phyloP scores from a whole-genome alignment of 805 yeast species.

The Metschnikowia koreensis region DNA sequence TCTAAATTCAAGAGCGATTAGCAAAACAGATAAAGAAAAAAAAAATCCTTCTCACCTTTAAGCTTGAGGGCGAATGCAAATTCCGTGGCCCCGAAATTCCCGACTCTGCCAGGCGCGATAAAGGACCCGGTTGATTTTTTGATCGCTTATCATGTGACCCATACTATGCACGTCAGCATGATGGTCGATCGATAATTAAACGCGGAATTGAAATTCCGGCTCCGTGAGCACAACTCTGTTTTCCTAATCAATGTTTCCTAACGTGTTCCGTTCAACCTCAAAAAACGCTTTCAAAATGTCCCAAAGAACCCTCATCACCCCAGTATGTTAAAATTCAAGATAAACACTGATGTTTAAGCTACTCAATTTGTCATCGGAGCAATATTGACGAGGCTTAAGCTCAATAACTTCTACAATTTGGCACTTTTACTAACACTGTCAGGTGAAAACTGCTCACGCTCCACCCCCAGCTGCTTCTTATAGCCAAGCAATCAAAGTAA shows the following conservation, averaged over 20 bases:
- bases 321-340: constrained; percentile 12
- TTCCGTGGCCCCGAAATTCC: too few species aligned
- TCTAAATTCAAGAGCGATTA: too few species aligned
- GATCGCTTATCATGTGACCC: too few species aligned
- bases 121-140: too few species aligned
- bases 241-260: constrained; percentile 28
- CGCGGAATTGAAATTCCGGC: constrained; percentile 5
- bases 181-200: neutral
- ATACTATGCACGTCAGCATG: neutral
- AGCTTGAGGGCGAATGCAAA: too few species aligned
- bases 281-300: constrained; percentile 17
- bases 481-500: constrained; percentile 92
- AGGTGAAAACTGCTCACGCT: constrained; percentile 70
- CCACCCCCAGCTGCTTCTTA: constrained; percentile 98
- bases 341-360: too few species aligned
- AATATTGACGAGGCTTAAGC: too few species aligned
- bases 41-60: too few species aligned
- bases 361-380: too few species aligned
- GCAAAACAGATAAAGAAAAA: too few species aligned
- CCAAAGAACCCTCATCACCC: constrained; percentile 20
- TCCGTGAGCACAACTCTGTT: neutral
- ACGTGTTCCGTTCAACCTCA: constrained; percentile 13
- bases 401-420: neutral
- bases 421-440: constrained; percentile 13
- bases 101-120: too few species aligned